phyloP scores from a whole-genome alignment of 495 filamentous ascomycete species.

The Neurospora sp. region DNA sequence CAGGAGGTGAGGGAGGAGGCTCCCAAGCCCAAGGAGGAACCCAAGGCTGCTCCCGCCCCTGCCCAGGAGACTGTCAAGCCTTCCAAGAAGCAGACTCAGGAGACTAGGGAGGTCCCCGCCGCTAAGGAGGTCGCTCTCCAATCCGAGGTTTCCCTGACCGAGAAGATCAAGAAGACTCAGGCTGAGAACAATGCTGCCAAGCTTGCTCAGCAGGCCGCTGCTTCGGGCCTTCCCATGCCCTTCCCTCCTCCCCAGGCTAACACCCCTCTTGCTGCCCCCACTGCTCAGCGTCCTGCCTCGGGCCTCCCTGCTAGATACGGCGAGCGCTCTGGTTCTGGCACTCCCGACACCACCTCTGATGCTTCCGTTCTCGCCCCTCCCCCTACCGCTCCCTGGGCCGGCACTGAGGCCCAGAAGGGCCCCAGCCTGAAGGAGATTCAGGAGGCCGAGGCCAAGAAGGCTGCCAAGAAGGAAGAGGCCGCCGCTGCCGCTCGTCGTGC shows the following conservation, averaged over 20 bases:
- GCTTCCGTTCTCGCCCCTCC: slow-evolving; percentile 36
- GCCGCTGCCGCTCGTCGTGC: slow-evolving; percentile 73
- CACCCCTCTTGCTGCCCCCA: slow-evolving; percentile 76
- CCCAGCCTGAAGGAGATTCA: slow-evolving; percentile 96
- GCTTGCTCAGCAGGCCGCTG: slow-evolving; percentile 50
- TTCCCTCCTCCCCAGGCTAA: slow-evolving; percentile 59
- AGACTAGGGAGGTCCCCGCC: not conserved
- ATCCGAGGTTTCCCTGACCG: slow-evolving; percentile 57
- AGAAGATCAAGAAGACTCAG: slow-evolving; percentile 76
- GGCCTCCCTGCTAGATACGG: slow-evolving; percentile 75
- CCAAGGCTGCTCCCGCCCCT: not conserved
- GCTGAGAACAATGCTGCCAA: slow-evolving; percentile 37
- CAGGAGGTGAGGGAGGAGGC: slow-evolving; percentile 9
- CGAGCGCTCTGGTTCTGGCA: slow-evolving; percentile 61
- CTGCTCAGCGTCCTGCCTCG: slow-evolving; percentile 72
- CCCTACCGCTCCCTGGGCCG: slow-evolving; percentile 85
- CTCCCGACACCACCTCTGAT: slow-evolving; percentile 43
- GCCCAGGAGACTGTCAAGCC: not conserved
- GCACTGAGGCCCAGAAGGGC: slow-evolving; percentile 63
- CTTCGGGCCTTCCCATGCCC: slow-evolving; percentile 58
- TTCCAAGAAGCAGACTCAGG: not conserved
- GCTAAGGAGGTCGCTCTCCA: slow-evolving; percentile 4
- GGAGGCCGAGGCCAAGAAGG: slow-evolving; percentile 85
- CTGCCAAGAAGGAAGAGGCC: slow-evolving; percentile 79
- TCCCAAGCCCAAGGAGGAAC: slow-evolving; percentile 3